phyloP scores from a whole-genome alignment of 306 rosid species.

The Inga laurina region DNA sequence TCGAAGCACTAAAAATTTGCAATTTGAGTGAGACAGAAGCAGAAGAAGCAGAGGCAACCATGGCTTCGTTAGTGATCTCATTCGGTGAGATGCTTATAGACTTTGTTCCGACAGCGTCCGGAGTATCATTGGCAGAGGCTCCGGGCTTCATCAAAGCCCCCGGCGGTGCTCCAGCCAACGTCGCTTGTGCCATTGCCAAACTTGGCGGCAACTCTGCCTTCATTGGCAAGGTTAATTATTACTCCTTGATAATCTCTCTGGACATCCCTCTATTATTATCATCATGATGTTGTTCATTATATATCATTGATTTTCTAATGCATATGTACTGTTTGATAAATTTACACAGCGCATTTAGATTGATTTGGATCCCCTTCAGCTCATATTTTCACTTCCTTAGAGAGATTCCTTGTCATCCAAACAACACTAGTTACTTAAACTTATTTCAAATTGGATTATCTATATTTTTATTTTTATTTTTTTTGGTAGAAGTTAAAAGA shows the following conservation, averaged over 20 bases:
- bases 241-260: conserved; percentile 3
- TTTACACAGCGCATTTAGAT: not conserved
- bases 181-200: conserved; percentile 67
- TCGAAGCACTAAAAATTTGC: no score
- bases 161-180: conserved; percentile 52
- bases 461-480: no score
- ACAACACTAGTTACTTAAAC: not conserved
- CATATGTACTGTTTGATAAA: not conserved
- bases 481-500: no score
- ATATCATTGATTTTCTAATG: not conserved
- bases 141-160: conserved; percentile 63
- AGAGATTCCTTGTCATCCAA: not conserved
- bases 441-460: no score
- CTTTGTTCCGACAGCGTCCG: conserved; percentile 61
- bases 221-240: conserved; percentile 52
- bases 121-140: conserved; percentile 72
- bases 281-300: not conserved
- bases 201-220: conserved; percentile 71
- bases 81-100: conserved; percentile 80
- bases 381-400: not conserved
- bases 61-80: conserved; percentile 40
- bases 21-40: not conserved
- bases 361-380: not conserved
- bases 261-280: not conserved
- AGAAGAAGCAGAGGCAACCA: not conserved